Evolutionary conservation across 257 asterid species (phyloP).

Genomic region (Plantago major): DNA sequence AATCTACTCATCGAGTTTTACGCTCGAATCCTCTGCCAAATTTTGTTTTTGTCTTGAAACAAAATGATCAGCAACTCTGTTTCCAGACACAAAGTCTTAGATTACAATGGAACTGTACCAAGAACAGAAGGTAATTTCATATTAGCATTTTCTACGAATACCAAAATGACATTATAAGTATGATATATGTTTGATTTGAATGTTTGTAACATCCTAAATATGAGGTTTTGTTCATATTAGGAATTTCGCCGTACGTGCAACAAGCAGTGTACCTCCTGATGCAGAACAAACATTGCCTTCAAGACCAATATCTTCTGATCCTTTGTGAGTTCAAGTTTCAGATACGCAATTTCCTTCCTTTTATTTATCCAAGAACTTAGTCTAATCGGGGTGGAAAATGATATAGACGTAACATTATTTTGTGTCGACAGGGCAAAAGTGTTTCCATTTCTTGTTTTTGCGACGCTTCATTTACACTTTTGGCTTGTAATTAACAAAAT

Average conservation of each 20-base stretch:
- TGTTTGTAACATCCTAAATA: too few species aligned
- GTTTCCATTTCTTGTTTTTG: too few species aligned
- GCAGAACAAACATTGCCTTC: not conserved
- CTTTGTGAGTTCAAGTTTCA: conserved; percentile 1
- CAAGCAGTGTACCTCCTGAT: not conserved
- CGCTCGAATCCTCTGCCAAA: not conserved
- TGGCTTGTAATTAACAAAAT: too few species aligned
- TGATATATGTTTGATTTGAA: too few species aligned
- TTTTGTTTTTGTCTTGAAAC: not conserved
- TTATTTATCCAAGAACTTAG: not conserved
- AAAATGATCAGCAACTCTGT: not conserved
- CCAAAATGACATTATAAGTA: too few species aligned
- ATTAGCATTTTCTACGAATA: too few species aligned
- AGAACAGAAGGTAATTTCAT: not conserved
- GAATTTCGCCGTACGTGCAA: not conserved
- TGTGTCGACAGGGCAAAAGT: too few species aligned
- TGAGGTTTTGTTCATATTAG: not conserved
- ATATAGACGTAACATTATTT: too few species aligned
- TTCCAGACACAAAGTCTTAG: not conserved
- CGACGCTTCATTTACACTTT: too few species aligned
- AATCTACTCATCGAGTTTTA: not conserved
- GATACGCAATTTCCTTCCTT: not conserved
- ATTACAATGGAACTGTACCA: not conserved
- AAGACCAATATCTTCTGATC: not conserved
- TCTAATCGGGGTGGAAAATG: too few species aligned